Conservation (phyloP, 169 alveolate genomes). For the Cryptosporidium baileyi region DNA sequence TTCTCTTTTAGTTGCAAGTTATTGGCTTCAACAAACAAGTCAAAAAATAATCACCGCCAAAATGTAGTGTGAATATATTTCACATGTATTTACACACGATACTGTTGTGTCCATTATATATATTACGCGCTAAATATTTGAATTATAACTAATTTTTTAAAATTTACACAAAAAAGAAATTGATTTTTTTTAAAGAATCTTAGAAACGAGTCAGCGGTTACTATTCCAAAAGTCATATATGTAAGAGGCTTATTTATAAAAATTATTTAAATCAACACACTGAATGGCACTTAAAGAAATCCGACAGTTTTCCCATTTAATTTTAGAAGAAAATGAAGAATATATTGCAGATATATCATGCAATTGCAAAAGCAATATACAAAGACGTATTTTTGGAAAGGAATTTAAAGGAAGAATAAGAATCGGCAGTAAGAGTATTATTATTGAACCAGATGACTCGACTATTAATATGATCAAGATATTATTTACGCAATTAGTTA, state of each 20-base stretch:
- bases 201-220: too few species aligned
- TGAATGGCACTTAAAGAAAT: constrained; percentile 46
- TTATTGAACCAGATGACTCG: constrained; percentile 82
- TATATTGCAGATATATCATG: constrained; percentile 45
- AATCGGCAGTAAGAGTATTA: constrained; percentile 81
- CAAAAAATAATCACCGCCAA: too few species aligned
- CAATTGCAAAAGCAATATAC: background rate
- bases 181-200: too few species aligned
- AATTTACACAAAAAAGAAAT: too few species aligned
- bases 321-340: constrained; percentile 64
- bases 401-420: constrained; percentile 79
- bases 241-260: too few species aligned
- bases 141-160: too few species aligned
- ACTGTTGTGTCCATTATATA: too few species aligned
- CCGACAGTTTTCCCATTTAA: constrained; percentile 48
- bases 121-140: too few species aligned
- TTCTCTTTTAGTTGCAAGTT: background rate
- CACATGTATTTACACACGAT: too few species aligned
- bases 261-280: too few species aligned
- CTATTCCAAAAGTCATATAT: too few species aligned
- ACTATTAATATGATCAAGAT: constrained; percentile 48
- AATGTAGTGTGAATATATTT: background rate
- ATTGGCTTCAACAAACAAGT: too few species aligned
- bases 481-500: constrained; percentile 3
- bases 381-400: background rate